These are phyloP conservation scores for Orbilia ellipsospora DNA, from an alignment of 2,329 filamentous ascomycete genomes.

Conservation along the genomic window DNA sequence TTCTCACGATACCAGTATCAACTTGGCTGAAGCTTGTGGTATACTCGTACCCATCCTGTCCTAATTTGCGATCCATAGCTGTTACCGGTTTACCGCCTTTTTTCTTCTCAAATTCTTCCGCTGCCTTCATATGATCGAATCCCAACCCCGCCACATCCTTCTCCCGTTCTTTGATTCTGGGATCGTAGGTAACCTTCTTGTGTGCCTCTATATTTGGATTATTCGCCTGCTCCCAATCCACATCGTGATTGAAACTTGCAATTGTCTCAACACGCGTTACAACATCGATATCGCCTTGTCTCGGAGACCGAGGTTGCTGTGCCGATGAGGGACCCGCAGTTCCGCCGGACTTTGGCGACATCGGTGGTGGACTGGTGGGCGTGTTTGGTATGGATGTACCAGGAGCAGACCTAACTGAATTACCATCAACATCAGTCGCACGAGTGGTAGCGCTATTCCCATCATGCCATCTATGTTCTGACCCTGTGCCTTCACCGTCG, in stretches of 20 bases:
- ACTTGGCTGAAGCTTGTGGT: conserved; percentile 52
- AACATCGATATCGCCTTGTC: conserved; percentile 67
- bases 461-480: conserved; percentile 50
- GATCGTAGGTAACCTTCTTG: conserved; percentile 69
- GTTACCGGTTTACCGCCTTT: conserved; percentile 33
- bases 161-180: conserved; percentile 70
- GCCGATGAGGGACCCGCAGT: not conserved
- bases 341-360: not conserved
- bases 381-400: conserved; percentile 14
- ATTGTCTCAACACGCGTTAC: conserved; percentile 69
- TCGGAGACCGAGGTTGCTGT: not conserved
- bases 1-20: conserved; percentile 45
- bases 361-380: conserved; percentile 8
- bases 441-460: conserved; percentile 53
- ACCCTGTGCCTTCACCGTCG: conserved; percentile 64
- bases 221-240: conserved; percentile 71
- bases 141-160: conserved; percentile 84
- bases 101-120: conserved; percentile 58
- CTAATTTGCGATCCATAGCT: conserved; percentile 43
- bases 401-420: conserved; percentile 41
- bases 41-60: conserved; percentile 45
- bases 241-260: conserved; percentile 80
- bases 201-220: conserved; percentile 70
- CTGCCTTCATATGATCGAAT: conserved; percentile 75
- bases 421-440: conserved; percentile 46